phyloP scores from a whole-genome alignment of 352 stramenopile genomes.

The Phytophthora podocarpi region DNA sequence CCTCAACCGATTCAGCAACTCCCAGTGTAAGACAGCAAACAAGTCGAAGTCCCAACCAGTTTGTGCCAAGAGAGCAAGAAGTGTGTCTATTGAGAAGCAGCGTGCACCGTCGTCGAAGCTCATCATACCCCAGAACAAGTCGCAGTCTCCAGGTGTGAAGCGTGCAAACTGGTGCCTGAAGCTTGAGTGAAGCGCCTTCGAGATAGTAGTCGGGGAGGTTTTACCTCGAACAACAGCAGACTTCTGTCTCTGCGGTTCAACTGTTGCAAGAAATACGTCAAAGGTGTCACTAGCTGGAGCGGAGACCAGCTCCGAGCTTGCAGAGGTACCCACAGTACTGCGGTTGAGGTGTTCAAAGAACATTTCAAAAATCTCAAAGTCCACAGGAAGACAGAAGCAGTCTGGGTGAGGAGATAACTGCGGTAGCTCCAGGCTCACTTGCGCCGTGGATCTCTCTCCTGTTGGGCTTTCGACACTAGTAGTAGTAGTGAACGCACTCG shows the following conservation, averaged over 20 bases:
- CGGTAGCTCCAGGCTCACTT: slow-evolving; percentile 51
- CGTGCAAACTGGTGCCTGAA: slow-evolving; percentile 50
- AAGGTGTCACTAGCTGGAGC: slow-evolving; percentile 73
- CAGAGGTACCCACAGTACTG: background rate
- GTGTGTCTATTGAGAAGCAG: slow-evolving; percentile 51
- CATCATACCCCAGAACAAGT: slow-evolving; percentile 79
- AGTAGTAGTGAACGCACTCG: slow-evolving; percentile 51
- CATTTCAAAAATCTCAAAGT: slow-evolving; percentile 68
- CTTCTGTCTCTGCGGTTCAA: slow-evolving; percentile 3
- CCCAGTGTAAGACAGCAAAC: slow-evolving; percentile 72
- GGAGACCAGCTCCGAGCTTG: slow-evolving; percentile 27
- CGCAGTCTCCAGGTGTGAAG: slow-evolving; percentile 77
- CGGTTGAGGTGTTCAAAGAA: slow-evolving; percentile 41
- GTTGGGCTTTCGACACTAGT: background rate
- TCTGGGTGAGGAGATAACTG: slow-evolving; percentile 81
- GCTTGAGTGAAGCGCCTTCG: slow-evolving; percentile 9
- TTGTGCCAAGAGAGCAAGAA: slow-evolving; percentile 59
- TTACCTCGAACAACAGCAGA: background rate
- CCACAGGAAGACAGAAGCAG: slow-evolving; percentile 82
- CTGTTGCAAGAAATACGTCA: slow-evolving; percentile 59
- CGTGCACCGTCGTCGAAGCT: slow-evolving; percentile 53
- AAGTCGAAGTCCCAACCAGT: slow-evolving; percentile 79
- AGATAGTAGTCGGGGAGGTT: background rate
- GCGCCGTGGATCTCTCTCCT: slow-evolving; percentile 10
- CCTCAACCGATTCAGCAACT: slow-evolving; percentile 45